These are phyloP conservation scores for Achaetomiella virescens DNA, from an alignment of 495 filamentous ascomycete genomes.

Conservation along the genomic window DNA sequence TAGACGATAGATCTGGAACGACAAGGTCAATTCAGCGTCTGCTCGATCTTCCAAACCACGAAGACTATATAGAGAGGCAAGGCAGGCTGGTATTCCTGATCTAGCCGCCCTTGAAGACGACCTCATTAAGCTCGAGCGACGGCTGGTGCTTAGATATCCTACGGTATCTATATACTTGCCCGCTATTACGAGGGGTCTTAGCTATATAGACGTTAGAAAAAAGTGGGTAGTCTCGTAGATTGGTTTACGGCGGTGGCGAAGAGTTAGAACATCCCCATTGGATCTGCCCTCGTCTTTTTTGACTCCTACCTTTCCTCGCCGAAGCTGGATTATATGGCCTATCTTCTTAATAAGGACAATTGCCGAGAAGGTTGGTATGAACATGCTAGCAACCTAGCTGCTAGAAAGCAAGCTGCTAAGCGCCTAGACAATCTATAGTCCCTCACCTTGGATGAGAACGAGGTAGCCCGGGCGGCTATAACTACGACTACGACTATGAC, in stretches of 20 bases:
- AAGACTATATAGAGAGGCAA: constrained; percentile 1
- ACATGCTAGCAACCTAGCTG: background rate
- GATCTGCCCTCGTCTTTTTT: constrained; percentile 2
- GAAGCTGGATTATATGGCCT: constrained; percentile 1
- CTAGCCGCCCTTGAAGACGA: background rate
- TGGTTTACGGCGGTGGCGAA: constrained; percentile 1
- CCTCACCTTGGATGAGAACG: background rate
- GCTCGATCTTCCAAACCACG: background rate
- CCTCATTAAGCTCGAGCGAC: constrained; percentile 2
- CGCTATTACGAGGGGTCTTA: background rate
- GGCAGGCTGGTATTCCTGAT: constrained; percentile 3
- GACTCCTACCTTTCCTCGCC: constrained; percentile 1
- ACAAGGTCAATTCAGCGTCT: constrained; percentile 2
- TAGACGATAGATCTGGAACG: background rate
- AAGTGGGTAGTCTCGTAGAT: background rate
- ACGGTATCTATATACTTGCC: background rate
- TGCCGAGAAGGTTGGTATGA: background rate
- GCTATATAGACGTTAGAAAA: background rate
- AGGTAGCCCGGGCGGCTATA: background rate
- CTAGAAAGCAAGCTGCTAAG: constrained; percentile 3
- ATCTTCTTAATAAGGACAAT: constrained; percentile 1
- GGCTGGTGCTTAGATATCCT: constrained; percentile 3
- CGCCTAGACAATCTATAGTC: constrained; percentile 1
- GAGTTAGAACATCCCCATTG: constrained; percentile 3
- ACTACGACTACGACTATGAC: too few relatives aligned